Evolutionary conservation across 2,329 filamentous ascomycete species (phyloP).

Genomic region (Apiospora phragmitis): DNA sequence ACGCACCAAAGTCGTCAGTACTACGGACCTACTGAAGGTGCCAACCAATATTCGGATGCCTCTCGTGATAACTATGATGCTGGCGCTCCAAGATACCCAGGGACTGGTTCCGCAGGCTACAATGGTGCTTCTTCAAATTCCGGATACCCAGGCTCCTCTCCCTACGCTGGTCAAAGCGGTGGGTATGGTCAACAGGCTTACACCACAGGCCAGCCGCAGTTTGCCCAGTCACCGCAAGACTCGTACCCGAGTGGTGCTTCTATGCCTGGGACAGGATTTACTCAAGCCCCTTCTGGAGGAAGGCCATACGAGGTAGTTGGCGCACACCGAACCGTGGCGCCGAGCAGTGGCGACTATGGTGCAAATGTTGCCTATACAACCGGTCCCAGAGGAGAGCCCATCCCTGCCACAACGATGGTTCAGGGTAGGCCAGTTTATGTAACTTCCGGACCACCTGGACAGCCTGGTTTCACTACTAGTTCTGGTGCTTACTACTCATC

Average conservation of each 20-base stretch:
- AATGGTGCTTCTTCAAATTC: slow-evolving; percentile 40
- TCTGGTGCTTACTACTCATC: slow-evolving; percentile 31
- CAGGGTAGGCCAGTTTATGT: slow-evolving; percentile 10
- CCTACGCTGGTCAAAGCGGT: slow-evolving; percentile 30
- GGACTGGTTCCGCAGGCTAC: slow-evolving; percentile 50
- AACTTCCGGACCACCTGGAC: not conserved
- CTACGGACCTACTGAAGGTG: slow-evolving; percentile 43
- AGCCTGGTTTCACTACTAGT: slow-evolving; percentile 1
- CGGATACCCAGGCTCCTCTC: slow-evolving; percentile 30
- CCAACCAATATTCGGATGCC: slow-evolving; percentile 32
- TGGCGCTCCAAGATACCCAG: slow-evolving; percentile 47
- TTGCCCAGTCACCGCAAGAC: slow-evolving; percentile 26
- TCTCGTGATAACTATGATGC: slow-evolving; percentile 42
- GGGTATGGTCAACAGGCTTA: slow-evolving; percentile 32
- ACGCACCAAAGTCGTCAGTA: slow-evolving; percentile 48
- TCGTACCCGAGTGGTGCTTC: slow-evolving; percentile 25
- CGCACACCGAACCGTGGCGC: slow-evolving; percentile 24
- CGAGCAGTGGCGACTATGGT: slow-evolving; percentile 12
- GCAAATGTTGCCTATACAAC: slow-evolving; percentile 2
- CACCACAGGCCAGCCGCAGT: slow-evolving; percentile 28
- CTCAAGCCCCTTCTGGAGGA: slow-evolving; percentile 26
- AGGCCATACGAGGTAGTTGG: slow-evolving; percentile 32
- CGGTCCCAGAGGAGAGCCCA: not conserved
- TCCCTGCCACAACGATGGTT: not conserved
- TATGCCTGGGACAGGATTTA: slow-evolving; percentile 28